Conservation (phyloP, 2,329 filamentous ascomycete species). For the Aulographum hederae region DNA sequence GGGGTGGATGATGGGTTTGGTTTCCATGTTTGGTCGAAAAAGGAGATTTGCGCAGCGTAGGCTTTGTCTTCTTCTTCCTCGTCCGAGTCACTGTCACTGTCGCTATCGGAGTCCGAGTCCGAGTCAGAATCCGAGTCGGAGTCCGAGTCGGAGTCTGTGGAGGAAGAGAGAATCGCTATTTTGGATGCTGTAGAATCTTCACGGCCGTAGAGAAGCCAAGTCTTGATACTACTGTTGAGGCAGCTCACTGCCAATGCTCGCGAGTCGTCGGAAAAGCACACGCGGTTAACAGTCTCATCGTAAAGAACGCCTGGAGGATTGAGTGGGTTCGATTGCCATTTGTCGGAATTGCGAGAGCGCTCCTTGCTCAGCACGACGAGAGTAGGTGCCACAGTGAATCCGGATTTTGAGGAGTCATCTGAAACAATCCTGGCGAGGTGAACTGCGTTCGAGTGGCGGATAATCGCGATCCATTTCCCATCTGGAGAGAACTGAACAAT, state of each 20-base stretch:
- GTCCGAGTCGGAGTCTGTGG: slow-evolving; percentile 9
- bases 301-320: too few species aligned
- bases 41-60: slow-evolving; percentile 28
- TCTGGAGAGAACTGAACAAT: slow-evolving; percentile 52
- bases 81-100: slow-evolving; percentile 19
- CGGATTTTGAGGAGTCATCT: too few species aligned
- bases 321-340: too few species aligned
- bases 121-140: slow-evolving; percentile 9
- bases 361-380: slow-evolving; percentile 20
- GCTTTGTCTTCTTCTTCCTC: slow-evolving; percentile 34
- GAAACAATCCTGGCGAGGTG: slow-evolving; percentile 28
- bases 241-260: slow-evolving; percentile 64
- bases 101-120: slow-evolving; percentile 8
- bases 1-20: slow-evolving; percentile 47
- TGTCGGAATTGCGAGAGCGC: too few species aligned
- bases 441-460: slow-evolving; percentile 26
- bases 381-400: too few species aligned
- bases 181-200: slow-evolving; percentile 28
- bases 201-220: slow-evolving; percentile 53
- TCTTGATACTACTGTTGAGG: slow-evolving; percentile 70
- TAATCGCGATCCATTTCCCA: slow-evolving; percentile 47
- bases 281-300: slow-evolving; percentile 53
- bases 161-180: slow-evolving; percentile 13
- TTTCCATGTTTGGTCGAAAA: slow-evolving; percentile 51
- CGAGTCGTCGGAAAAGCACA: slow-evolving; percentile 66